Evolutionary conservation across 306 rosid genomes (phyloP), one percentile per base, ranked within the genome.

Genomic region (Erythrophleum fordii): DNA sequence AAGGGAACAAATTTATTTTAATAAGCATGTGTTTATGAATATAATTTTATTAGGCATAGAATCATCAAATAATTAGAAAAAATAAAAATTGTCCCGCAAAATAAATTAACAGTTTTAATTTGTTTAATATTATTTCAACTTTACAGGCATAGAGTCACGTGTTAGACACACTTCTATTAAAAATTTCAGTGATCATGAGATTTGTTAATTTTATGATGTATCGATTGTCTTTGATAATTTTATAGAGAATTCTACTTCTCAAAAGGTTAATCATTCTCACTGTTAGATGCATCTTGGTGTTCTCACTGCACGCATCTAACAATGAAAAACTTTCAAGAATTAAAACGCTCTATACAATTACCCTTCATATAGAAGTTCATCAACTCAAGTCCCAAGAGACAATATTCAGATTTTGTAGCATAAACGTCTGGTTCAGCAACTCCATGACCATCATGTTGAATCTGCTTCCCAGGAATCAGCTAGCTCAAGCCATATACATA

Each of bases 391-490:
- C 8, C 59, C 59, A n/a, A 52, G 59, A n/a, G 25, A 52, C 25
- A 51, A 18, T 26, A 26, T 12, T 12, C 65, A 11, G 18, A 58
- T 58, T 31, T 58, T 6, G 2, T 23, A 22, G 23, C 25, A 41
- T 37, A 60, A 49, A 67, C 62, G 44, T 72, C 67, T 20, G n/a
- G 66, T 83, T 81, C 45, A 52, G 77, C 76, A 60, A 80, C 85
- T 67, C 70, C 80, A 73, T 37, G 83, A 83, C 68, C 84, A 61
- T 76, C 73, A 51, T 37, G 80, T 66, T 72, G 88, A 65, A 86
- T 37, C 83, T 61, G 88, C 86, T 70, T 67, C 83, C 55, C 74
- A 78, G 80, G 59, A 55, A 79, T 58, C 79, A 62, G 91, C 72
- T 48, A 79, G 86, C 87, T 75, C 76, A 26, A 82, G 49, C 82